Evolutionary conservation across 2,329 filamentous ascomycete genomes (phyloP), one percentile per base, ranked within the genome.

Genomic region (Cadophora sp.): DNA sequence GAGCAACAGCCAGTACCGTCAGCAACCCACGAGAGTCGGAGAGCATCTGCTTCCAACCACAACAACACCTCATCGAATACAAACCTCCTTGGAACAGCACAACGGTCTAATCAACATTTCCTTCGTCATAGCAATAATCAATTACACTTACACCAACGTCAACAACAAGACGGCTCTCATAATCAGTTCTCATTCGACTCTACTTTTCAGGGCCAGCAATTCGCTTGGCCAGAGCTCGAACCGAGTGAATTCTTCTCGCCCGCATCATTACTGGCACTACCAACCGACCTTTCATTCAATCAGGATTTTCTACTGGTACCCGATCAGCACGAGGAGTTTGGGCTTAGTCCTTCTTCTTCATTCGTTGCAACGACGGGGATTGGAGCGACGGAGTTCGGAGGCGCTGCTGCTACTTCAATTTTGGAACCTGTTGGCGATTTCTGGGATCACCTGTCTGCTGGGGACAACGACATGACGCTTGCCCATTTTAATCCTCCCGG

Each of bases 21-120:
- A 39, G 8, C 22, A n/a, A 47, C 36, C 22, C 50, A 47, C 36
- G 61, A 22, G 39, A 55, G 41, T 13, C 16, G 22, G 14, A 39
- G 43, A n/a, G 20, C 36, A 18, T 55, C 36, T 51, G 56, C 64
- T 65, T 65, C 64, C 64, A 55, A 60, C 63, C 56, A 53, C 30
- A 24, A 13, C 56, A 55, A 39, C 58, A 7, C 50, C 18, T 61
- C 56, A 47, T 58, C 64, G 58, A 47, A 47, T 48, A 61, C 58
- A 65, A 65, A 61, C 64, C 58, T 18, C 48, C 56, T 61, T 56
- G 58, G 56, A 61, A 59, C 43, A 53, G 36, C 36, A 60, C 45
- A 43, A 45, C 58, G 55, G 62, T 48, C 55, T 65, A 50, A 59
- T 56, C 45, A 36, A 39, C 24, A 47, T 53, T 30, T 27, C 36